Conservation (phyloP, 2,329 filamentous ascomycete genomes). For the Cytospora schulzeri region DNA sequence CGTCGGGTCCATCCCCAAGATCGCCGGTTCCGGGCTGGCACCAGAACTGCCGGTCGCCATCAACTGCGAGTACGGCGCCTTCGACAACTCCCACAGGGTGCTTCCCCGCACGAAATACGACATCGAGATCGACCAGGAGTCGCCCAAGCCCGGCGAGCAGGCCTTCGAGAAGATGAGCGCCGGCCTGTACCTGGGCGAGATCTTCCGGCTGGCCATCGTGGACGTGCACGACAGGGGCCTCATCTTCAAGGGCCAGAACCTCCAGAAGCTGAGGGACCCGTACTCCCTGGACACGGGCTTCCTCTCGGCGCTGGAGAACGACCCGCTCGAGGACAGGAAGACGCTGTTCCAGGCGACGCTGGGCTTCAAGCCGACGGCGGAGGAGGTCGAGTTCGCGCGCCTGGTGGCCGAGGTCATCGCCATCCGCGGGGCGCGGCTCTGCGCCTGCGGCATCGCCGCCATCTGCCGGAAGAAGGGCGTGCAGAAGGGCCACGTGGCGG, state of each 20-base stretch:
- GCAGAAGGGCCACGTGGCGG: constrained; percentile 70
- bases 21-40: constrained; percentile 51
- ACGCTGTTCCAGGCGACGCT: constrained; percentile 66
- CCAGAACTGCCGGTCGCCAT: constrained; percentile 74
- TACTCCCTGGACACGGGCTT: constrained; percentile 74
- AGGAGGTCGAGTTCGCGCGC: constrained; percentile 70
- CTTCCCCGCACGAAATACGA: constrained; percentile 74
- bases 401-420: constrained; percentile 74
- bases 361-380: constrained; percentile 57
- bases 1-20: constrained; percentile 65
- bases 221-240: constrained; percentile 48
- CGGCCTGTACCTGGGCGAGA: constrained; percentile 79
- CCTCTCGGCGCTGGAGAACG: constrained; percentile 69
- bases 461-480: constrained; percentile 77
- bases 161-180: constrained; percentile 85
- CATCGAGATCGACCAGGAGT: constrained; percentile 64
- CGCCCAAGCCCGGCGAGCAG: constrained; percentile 73
- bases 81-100: constrained; percentile 70
- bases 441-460: constrained; percentile 72
- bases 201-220: constrained; percentile 67
- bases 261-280: constrained; percentile 64
- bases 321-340: constrained; percentile 69
- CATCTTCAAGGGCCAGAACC: constrained; percentile 70
- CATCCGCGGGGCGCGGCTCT: constrained; percentile 71
- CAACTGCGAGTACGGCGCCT: constrained; percentile 82